A percentile compares a stretch with the other conserved stretches of the same genome.
Conservation (phyloP, 306 rosid species). For the Urtica urens region DNA sequence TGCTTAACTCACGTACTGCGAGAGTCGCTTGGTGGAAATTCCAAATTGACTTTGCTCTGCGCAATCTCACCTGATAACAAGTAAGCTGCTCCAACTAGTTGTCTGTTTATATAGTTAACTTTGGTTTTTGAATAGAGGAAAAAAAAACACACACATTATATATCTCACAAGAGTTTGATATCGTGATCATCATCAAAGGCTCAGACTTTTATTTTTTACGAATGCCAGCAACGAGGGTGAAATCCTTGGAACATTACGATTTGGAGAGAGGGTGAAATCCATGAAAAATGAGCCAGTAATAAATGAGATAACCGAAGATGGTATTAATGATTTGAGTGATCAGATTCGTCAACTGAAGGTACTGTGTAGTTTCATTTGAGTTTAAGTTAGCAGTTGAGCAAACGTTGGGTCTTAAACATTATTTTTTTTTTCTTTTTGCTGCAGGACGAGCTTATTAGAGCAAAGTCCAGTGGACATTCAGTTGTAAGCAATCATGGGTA, state of each 20-base stretch:
- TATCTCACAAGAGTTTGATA: too few relatives aligned
- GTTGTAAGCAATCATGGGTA: conserved; percentile 34
- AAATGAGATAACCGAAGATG: conserved; percentile 83
- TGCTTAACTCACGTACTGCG: conserved; percentile 65
- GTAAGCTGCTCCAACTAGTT: conserved; percentile 27
- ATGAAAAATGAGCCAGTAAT: conserved; percentile 63
- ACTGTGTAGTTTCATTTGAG: conserved; percentile 8
- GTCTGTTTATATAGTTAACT: conserved; percentile 1
- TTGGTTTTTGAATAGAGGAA: background rate
- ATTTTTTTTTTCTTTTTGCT: conserved; percentile 7
- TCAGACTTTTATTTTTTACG: conserved; percentile 18
- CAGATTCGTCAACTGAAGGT: conserved; percentile 91
- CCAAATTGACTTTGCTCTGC: conserved; percentile 74
- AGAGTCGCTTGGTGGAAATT: conserved; percentile 87
- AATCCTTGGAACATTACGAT: conserved; percentile 63
- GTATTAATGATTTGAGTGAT: conserved; percentile 76
- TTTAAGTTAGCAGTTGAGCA: conserved; percentile 5
- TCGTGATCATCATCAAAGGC: too few relatives aligned
- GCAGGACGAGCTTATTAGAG: conserved; percentile 89
- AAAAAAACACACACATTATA: background rate
- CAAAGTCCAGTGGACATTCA: conserved; percentile 45
- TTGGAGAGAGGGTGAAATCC: conserved; percentile 74
- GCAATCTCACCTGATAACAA: conserved; percentile 56
- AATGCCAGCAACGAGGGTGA: conserved; percentile 55
- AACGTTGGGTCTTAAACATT: too few relatives aligned